Percentiles rank a stretch among this genome's conserved stretches.
Conservation (phyloP, 148 eudicot genomes). For the Rhododendron williamsianum region DNA sequence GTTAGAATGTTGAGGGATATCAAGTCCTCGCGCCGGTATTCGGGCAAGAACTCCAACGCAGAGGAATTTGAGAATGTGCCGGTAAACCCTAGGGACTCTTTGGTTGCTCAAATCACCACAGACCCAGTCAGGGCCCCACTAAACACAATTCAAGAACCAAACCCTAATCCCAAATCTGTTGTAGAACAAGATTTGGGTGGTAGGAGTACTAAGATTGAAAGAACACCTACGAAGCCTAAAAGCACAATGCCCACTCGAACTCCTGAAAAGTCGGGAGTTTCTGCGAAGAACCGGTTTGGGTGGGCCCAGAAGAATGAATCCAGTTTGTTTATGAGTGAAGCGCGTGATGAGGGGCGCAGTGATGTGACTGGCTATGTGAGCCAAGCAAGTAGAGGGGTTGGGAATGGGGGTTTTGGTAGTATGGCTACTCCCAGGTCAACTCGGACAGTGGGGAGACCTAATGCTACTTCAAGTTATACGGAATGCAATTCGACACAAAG, state of each 20-base stretch:
- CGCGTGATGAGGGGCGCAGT: slow-evolving; percentile 29
- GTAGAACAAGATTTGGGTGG: slow-evolving; percentile 34
- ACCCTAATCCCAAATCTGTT: slow-evolving; percentile 21
- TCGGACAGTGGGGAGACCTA: slow-evolving; percentile 31
- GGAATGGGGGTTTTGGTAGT: slow-evolving; percentile 23
- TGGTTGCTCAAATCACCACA: slow-evolving; percentile 15
- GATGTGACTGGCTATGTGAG: slow-evolving; percentile 17
- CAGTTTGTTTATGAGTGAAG: slow-evolving; percentile 22
- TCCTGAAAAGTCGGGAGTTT: slow-evolving; percentile 54
- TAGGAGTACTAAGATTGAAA: slow-evolving; percentile 30
- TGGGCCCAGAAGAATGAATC: slow-evolving; percentile 43
- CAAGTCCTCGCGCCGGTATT: slow-evolving; percentile 44
- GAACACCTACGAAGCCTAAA: slow-evolving; percentile 68
- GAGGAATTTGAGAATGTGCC: slow-evolving; percentile 82
- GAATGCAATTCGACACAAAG: slow-evolving; percentile 52
- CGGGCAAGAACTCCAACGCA: slow-evolving; percentile 28
- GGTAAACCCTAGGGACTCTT: slow-evolving; percentile 33
- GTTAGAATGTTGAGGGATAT: slow-evolving; percentile 64
- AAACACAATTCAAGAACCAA: slow-evolving; percentile 47
- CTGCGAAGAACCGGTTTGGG: slow-evolving; percentile 45
- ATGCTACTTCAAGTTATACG: slow-evolving; percentile 29
- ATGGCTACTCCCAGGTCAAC: slow-evolving; percentile 49
- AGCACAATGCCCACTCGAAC: slow-evolving; percentile 40
- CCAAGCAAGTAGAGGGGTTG: slow-evolving; percentile 17
- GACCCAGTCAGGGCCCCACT: slow-evolving; percentile 52